phyloP scores from a whole-genome alignment of 306 rosid species.

The Rubus parviflorus region DNA sequence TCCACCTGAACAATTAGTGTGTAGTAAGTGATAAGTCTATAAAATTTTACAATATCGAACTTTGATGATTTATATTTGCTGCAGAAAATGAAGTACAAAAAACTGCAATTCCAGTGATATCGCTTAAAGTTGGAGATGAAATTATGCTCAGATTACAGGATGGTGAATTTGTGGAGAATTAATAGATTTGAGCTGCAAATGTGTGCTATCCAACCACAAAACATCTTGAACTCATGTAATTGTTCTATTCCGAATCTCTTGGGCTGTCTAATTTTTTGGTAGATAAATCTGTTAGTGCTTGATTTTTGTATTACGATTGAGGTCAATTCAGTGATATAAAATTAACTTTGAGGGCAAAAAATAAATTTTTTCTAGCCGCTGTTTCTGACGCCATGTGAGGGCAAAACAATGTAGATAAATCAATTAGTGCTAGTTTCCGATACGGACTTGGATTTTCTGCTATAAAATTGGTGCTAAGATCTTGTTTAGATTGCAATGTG shows the following conservation, averaged over 20 bases:
- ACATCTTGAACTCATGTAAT: neutral
- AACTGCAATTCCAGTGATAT: constrained; percentile 66
- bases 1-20: no score
- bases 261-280: neutral
- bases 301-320: no score
- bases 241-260: neutral
- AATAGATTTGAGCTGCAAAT: constrained; percentile 15
- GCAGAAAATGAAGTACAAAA: constrained; percentile 45
- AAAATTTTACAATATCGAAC: neutral
- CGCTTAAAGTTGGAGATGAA: constrained; percentile 76
- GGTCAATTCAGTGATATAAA: no score
- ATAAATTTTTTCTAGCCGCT: no score
- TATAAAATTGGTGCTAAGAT: no score
- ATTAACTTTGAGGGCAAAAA: no score
- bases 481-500: no score
- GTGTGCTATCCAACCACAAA: neutral
- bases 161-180: constrained; percentile 23
- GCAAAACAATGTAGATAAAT: no score
- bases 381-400: no score
- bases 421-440: no score
- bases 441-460: no score
- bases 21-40: no score
- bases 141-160: constrained; percentile 59
- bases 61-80: constrained; percentile 2
- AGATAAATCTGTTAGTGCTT: neutral